Evolutionary conservation across 2,329 filamentous ascomycete species (phyloP), one percentile per base, ranked within the genome.

Genomic region (Colletotrichum limetticola): DNA sequence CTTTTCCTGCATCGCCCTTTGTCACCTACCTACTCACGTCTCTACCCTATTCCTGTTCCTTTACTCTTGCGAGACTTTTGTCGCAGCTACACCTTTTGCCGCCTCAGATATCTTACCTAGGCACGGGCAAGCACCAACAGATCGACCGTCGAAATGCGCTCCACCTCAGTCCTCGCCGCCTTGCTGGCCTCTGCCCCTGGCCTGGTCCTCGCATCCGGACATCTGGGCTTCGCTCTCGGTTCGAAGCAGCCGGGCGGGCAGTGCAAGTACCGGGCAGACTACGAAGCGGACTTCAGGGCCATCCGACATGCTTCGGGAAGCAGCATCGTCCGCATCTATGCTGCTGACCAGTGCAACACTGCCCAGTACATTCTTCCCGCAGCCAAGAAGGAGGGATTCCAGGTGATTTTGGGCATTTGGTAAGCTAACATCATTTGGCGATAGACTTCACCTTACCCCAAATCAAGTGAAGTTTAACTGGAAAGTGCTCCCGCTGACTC

Each of bases 351-450:
- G 79, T 94, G 92, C 82, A 85, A 93, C 75, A 89, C 87, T 57
- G 89, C 91, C 7, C 84, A 88, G 79, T 83, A 89, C 74, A 89
- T 93, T 67, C 81, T 94, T 32, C 91, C 91, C 4, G 91, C 91
- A 46, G 92, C 92, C 1, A 90, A 91, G 84, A 80, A 80, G 58
- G 90, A 91, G 81, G 88, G 86, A 22, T 91, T 93, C 82, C 85
- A 92, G 83, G 91, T 94, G 74, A 84, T 94, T n/a, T 83, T 94
- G 53, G 92, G 91, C 74, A 89, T 94, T 78, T 94, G 92, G 92
- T 91, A 83, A 76, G 85, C 77, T 72, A 19, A n/a, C 16, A 11
- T 24, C 26, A 37, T 11, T n/a, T 11, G 9, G 5, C n/a, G 56
- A 62, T 49, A 57, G 11, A 26, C 37, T 42, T 1, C 12, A n/a